These are phyloP conservation scores for Lolium multiflorum DNA, from an alignment of 176 grass and related monocot species.

Conservation along the genomic window DNA sequence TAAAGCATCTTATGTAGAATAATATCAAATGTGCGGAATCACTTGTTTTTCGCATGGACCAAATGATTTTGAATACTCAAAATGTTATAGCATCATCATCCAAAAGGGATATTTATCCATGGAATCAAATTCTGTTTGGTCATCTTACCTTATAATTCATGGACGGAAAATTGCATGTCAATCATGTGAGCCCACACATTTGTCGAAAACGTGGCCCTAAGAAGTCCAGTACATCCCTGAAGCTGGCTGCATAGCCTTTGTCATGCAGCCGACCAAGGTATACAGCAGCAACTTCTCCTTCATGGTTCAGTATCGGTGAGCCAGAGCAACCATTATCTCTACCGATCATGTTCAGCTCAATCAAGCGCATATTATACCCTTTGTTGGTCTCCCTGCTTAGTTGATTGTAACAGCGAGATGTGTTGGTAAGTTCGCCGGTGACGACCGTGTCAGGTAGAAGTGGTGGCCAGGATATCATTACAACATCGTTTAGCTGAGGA, in stretches of 20 bases:
- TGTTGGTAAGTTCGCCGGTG: neutral
- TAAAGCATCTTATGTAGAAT: too few relatives aligned
- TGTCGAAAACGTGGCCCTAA: too few relatives aligned
- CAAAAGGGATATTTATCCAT: too few relatives aligned
- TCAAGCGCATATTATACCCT: neutral
- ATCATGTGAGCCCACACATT: too few relatives aligned
- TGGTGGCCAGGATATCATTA: neutral
- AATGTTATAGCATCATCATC: too few relatives aligned
- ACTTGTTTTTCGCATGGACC: too few relatives aligned
- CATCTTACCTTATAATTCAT: too few relatives aligned
- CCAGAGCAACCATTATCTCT: neutral
- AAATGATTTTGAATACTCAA: too few relatives aligned
- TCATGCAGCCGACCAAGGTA: neutral
- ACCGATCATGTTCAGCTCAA: neutral
- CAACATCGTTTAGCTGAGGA: neutral
- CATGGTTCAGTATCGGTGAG: neutral
- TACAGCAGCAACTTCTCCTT: neutral
- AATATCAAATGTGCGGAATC: too few relatives aligned
- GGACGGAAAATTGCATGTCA: too few relatives aligned
- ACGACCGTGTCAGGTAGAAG: neutral
- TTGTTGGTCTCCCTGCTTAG: neutral
- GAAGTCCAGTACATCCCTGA: too few relatives aligned
- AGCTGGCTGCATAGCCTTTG: neutral
- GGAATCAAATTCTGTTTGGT: too few relatives aligned
- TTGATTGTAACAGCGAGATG: neutral